Evolutionary conservation across 257 asterid genomes (phyloP).

Genomic region (Apocynum venetum): DNA sequence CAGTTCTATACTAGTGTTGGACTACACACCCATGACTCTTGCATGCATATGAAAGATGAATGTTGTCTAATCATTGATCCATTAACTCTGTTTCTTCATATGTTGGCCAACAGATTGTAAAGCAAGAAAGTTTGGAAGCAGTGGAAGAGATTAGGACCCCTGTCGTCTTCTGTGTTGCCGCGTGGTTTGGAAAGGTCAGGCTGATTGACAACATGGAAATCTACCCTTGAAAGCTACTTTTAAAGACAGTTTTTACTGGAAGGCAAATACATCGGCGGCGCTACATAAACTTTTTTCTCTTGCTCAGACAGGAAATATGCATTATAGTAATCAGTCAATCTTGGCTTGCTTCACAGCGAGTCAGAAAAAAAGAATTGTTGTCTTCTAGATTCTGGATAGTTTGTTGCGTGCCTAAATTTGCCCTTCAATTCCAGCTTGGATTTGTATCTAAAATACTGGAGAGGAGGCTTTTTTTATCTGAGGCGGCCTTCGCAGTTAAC

Average conservation of each 20-base stretch:
- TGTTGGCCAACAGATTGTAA: slow-evolving; percentile 58
- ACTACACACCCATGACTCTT: neutral
- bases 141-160: slow-evolving; percentile 53
- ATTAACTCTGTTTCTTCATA: neutral
- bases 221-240: slow-evolving; percentile 6
- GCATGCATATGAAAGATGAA: neutral
- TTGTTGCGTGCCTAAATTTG: no score
- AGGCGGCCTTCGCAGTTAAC: no score
- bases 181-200: slow-evolving; percentile 81
- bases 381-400: no score
- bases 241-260: neutral
- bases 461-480: no score
- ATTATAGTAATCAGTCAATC: no score
- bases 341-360: no score
- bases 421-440: no score
- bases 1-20: no score
- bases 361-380: no score
- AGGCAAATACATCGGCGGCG: neutral
- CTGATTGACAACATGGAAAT: slow-evolving; percentile 86
- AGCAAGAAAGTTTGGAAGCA: slow-evolving; percentile 58
- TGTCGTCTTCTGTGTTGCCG: slow-evolving; percentile 81
- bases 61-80: neutral
- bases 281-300: neutral
- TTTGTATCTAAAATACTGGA: no score
- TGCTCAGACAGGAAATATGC: neutral